Percentiles rank a stretch among this genome's conserved stretches.
phyloP scores from a whole-genome alignment of 176 grass and related monocot genomes.

The Phoenix dactylifera region DNA sequence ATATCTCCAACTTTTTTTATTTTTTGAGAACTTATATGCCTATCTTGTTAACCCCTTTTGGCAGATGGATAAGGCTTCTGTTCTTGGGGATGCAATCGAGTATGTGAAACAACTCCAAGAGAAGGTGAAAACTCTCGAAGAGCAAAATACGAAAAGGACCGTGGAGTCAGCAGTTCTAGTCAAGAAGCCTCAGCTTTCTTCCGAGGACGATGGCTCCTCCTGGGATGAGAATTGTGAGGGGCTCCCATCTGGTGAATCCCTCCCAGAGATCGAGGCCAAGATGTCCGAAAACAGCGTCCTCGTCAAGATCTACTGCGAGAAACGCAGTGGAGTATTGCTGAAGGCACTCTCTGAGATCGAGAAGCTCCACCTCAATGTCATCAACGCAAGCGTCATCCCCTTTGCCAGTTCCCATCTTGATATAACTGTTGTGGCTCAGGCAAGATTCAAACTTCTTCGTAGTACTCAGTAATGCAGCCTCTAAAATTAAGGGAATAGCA shows the following conservation, averaged over 20 bases:
- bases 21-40: no score
- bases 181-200: constrained; percentile 17
- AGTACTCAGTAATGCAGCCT: no score
- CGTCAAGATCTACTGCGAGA: constrained; percentile 16
- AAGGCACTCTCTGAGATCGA: constrained; percentile 10
- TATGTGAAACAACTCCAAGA: constrained; percentile 12
- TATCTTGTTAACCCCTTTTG: not conserved
- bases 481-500: no score
- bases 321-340: constrained; percentile 10
- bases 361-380: constrained; percentile 6
- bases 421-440: constrained; percentile 18
- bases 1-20: no score
- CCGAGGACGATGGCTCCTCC: constrained; percentile 8
- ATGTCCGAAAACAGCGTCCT: constrained; percentile 10
- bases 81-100: constrained; percentile 16
- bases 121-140: constrained; percentile 12
- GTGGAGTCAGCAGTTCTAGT: constrained; percentile 15
- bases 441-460: not conserved
- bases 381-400: constrained; percentile 5
- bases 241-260: not conserved
- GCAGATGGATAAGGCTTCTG: constrained; percentile 20
- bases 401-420: constrained; percentile 13
- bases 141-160: constrained; percentile 5
- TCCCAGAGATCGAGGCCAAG: constrained; percentile 15
- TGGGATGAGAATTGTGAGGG: constrained; percentile 2